phyloP scores from a whole-genome alignment of 495 filamentous ascomycete genomes.

The Talaromyces trachyspermus region DNA sequence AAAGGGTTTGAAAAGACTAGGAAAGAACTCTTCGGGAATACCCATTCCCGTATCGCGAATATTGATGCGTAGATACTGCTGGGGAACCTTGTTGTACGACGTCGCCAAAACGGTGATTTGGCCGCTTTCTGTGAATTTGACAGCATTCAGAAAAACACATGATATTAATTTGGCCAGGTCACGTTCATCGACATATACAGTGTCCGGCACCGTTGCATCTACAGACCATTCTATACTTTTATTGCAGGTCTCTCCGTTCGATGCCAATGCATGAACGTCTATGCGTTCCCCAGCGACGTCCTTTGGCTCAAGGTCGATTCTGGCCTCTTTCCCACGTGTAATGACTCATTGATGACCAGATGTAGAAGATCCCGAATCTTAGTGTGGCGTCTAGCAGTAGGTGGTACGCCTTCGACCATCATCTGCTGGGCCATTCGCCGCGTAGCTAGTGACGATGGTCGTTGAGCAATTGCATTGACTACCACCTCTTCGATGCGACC shows the following conservation, averaged over 20 bases:
- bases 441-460: slow-evolving; percentile 31
- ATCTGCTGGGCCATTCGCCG: slow-evolving; percentile 36
- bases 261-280: slow-evolving; percentile 51
- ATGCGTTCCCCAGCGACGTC: slow-evolving; percentile 61
- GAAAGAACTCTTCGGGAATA: slow-evolving; percentile 62
- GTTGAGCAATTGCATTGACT: slow-evolving; percentile 34
- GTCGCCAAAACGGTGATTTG: slow-evolving; percentile 53
- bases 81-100: slow-evolving; percentile 34
- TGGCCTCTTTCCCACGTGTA: slow-evolving; percentile 66
- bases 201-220: slow-evolving; percentile 56
- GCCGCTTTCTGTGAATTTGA: slow-evolving; percentile 72
- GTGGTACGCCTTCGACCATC: slow-evolving; percentile 38
- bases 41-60: slow-evolving; percentile 67
- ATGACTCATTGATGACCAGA: slow-evolving; percentile 60
- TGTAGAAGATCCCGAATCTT: slow-evolving; percentile 60
- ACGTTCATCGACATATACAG: slow-evolving; percentile 61
- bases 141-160: slow-evolving; percentile 68
- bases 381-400: slow-evolving; percentile 50
- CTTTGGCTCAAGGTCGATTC: slow-evolving; percentile 55
- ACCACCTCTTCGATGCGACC: slow-evolving; percentile 37
- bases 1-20: slow-evolving; percentile 69
- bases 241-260: slow-evolving; percentile 49
- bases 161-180: slow-evolving; percentile 69
- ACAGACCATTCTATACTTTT: slow-evolving; percentile 65
- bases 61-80: slow-evolving; percentile 53